These are phyloP conservation scores for Rhytidiadelphus loreus DNA, from an alignment of 225 moss, liverwort and hornwort species.

Conservation along the genomic window DNA sequence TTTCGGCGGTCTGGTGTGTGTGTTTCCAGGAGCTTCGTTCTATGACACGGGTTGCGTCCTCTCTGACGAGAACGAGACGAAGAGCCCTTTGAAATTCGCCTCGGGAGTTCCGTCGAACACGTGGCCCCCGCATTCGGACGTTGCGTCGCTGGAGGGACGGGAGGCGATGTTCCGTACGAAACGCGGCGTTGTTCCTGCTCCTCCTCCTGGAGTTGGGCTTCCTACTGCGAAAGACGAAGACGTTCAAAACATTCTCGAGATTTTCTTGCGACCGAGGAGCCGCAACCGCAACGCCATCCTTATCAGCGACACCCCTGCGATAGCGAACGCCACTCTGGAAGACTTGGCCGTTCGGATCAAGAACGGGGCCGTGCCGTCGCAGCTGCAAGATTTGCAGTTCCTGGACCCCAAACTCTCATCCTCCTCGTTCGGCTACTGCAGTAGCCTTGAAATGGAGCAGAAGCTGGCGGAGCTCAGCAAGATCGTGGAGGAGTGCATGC, in stretches of 20 bases:
- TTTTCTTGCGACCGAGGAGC: constrained; percentile 16
- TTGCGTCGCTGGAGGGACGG: not conserved
- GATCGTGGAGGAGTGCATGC: constrained; percentile 67
- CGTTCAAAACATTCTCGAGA: constrained; percentile 36
- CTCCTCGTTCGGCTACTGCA: constrained; percentile 51
- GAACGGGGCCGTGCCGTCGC: constrained; percentile 22
- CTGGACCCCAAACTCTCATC: constrained; percentile 54
- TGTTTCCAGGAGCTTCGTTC: not conserved
- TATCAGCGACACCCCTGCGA: constrained; percentile 24
- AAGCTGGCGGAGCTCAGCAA: constrained; percentile 61
- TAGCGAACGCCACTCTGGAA: constrained; percentile 10
- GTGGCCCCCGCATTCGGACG: constrained; percentile 15
- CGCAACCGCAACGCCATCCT: constrained; percentile 51
- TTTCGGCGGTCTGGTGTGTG: not conserved
- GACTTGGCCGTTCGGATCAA: constrained; percentile 47
- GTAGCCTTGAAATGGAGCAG: constrained; percentile 55
- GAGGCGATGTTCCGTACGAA: not conserved
- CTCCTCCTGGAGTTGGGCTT: not conserved
- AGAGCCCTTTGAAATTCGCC: not conserved
- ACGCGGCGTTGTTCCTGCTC: not conserved
- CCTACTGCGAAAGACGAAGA: constrained; percentile 25
- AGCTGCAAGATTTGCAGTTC: constrained; percentile 39
- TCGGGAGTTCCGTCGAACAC: not conserved
- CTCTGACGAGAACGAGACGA: constrained; percentile 31
- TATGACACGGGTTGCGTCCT: constrained; percentile 4